A percentile compares a stretch with the other conserved stretches of the same genome.
Conservation (phyloP, 192 early-diverging fungal genomes). For the Pecoramyces ruminantium region DNA sequence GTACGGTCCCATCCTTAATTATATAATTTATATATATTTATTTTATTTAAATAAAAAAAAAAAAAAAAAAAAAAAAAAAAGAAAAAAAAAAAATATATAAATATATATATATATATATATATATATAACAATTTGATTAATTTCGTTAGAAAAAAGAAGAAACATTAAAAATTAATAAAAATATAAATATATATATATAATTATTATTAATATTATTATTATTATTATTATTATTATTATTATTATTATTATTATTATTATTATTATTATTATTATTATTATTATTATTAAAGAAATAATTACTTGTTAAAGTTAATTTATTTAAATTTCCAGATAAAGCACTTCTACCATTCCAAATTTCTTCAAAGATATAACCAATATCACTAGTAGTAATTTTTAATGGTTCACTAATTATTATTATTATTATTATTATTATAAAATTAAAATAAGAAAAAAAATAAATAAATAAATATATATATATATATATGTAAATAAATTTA, state of each 20-base stretch:
- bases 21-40: background rate
- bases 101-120: no score
- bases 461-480: background rate
- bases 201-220: no score
- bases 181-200: no score
- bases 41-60: background rate
- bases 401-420: slow-evolving; percentile 15
- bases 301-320: background rate
- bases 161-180: no score
- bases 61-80: background rate
- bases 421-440: slow-evolving; percentile 1
- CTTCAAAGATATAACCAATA: slow-evolving; percentile 74
- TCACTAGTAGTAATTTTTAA: slow-evolving; percentile 39
- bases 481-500: no score
- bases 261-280: background rate
- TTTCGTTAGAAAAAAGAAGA: no score
- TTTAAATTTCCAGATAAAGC: background rate
- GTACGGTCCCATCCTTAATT: slow-evolving; percentile 46
- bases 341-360: slow-evolving; percentile 58
- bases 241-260: background rate
- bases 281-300: background rate
- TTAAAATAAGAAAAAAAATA: slow-evolving; percentile 3
- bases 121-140: no score
- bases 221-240: background rate
- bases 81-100: no score